Percentiles rank a stretch among this genome's conserved stretches.
phyloP scores from a whole-genome alignment of 345 rosid genomes.

The Corchorus olitorius region DNA sequence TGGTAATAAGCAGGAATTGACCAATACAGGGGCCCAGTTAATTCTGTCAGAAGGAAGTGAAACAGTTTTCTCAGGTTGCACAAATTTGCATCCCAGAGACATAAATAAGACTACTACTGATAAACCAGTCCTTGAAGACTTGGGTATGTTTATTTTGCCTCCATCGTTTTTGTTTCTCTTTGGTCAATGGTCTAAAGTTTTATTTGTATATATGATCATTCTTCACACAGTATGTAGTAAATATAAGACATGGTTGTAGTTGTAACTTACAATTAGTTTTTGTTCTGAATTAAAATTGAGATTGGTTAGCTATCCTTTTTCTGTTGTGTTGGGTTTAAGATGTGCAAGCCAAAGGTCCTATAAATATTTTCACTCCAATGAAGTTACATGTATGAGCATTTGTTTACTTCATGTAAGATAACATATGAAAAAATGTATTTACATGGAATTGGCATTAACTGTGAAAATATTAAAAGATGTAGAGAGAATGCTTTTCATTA shows the following conservation, averaged over 20 bases:
- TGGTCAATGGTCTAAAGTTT: conserved; percentile 2
- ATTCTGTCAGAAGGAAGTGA: conserved; percentile 24
- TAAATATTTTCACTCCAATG: not conserved
- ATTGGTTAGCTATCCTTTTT: too few relatives aligned
- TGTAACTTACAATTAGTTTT: not conserved
- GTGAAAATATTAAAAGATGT: not conserved
- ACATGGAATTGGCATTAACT: not conserved
- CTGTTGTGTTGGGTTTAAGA: not conserved
- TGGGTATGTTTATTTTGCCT: conserved; percentile 46
- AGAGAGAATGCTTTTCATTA: not conserved
- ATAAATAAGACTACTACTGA: conserved; percentile 19
- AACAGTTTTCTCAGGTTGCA: conserved; percentile 19
- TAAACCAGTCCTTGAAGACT: conserved; percentile 52
- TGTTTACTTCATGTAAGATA: not conserved
- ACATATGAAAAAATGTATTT: not conserved
- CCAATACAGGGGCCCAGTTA: conserved; percentile 26
- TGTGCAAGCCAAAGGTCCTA: not conserved
- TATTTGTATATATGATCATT: conserved; percentile 1
- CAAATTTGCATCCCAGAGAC: conserved; percentile 21
- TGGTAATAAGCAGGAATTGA: conserved; percentile 28
- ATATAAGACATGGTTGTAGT: not conserved
- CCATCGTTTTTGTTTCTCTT: not conserved
- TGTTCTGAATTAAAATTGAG: not conserved
- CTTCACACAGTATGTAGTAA: not conserved
- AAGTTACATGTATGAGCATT: not conserved